Evolutionary conservation across 129 eudicot species (phyloP), one percentile per base, ranked within the genome.

Genomic region (Artemisia annua): DNA sequence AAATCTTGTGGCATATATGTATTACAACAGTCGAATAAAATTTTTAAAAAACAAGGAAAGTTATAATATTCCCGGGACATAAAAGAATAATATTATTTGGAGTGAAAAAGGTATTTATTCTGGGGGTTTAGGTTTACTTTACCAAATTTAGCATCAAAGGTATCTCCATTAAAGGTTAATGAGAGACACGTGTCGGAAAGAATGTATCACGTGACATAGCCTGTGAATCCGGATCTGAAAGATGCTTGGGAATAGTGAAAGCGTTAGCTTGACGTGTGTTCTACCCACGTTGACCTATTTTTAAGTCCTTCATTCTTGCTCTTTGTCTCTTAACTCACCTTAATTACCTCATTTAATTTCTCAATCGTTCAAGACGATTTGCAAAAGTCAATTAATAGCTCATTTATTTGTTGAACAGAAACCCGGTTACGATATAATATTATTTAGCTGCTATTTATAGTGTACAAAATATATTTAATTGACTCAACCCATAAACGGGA

Each of bases 221-320:
- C 66, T 20, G 43, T 60, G 66, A 60, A 60, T 60, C 66, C 66
- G 44, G 66, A 60, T 60, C 66, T 60, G 64, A 24, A 22, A n/a
- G 2, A 57, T 3, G 65, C 65, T 60, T 26, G 65, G 65, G 5
- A 60, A 20, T 18, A 13, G 17, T 13, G 65, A 60, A 60, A 60
- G 18, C 66, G 66, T 24, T 60, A 60, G 66, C 66, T 60, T 60
- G 66, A 60, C 66, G 44, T 26, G 39, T 60, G 44, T 60, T 60
- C 44, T 20, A 57, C 63, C 15, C 17, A 26, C 43, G 43, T 24
- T 60, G 66, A 22, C 66, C 66, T 26, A 0, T 14, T 3, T 26
- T 26, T 11, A 60, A 13, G 8, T 22, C 66, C 66, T 60, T 8
- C 22, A 19, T 56, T 57, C 32, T 22, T 55, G 63, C 39, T 30